Conservation (phyloP, 2,329 filamentous ascomycete genomes). For the Sporothrix globosa region DNA sequence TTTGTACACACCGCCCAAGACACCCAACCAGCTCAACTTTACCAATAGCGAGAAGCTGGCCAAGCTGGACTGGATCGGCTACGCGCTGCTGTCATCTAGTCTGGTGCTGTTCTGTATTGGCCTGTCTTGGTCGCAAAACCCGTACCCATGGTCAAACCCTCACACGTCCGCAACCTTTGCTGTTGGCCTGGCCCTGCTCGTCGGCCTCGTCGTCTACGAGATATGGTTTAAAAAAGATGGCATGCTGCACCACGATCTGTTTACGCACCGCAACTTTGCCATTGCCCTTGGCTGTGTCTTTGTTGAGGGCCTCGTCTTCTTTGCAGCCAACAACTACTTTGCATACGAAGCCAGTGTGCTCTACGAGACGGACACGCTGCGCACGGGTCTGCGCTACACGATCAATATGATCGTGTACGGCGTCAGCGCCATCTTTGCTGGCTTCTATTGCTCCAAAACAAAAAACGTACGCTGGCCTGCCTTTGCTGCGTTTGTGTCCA, state of each 20-base stretch:
- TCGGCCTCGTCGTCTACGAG: constrained; percentile 44
- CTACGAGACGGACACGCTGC: constrained; percentile 44
- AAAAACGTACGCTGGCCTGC: constrained; percentile 41
- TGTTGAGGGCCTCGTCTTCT: constrained; percentile 47
- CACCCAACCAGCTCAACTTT: constrained; percentile 39
- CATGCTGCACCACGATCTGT: constrained; percentile 49
- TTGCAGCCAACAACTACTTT: constrained; percentile 50
- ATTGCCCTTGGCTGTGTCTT: constrained; percentile 46
- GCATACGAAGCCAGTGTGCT: constrained; percentile 46
- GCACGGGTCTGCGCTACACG: constrained; percentile 43
- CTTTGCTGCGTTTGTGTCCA: constrained; percentile 39
- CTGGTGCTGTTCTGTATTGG: constrained; percentile 47
- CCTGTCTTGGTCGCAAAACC: constrained; percentile 47
- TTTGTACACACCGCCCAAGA: constrained; percentile 44
- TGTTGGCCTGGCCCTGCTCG: constrained; percentile 41
- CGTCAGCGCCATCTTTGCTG: constrained; percentile 41
- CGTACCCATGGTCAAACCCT: constrained; percentile 46
- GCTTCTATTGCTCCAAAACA: constrained; percentile 41
- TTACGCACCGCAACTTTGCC: constrained; percentile 45
- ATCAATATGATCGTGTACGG: constrained; percentile 43
- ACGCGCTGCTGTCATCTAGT: constrained; percentile 43
- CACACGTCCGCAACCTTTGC: constrained; percentile 46
- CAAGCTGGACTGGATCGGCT: constrained; percentile 48
- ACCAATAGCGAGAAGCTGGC: constrained; percentile 43
- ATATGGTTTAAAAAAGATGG: constrained; percentile 45